Conservation (phyloP, 306 rosid species). For the Trifolium fragiferum region DNA sequence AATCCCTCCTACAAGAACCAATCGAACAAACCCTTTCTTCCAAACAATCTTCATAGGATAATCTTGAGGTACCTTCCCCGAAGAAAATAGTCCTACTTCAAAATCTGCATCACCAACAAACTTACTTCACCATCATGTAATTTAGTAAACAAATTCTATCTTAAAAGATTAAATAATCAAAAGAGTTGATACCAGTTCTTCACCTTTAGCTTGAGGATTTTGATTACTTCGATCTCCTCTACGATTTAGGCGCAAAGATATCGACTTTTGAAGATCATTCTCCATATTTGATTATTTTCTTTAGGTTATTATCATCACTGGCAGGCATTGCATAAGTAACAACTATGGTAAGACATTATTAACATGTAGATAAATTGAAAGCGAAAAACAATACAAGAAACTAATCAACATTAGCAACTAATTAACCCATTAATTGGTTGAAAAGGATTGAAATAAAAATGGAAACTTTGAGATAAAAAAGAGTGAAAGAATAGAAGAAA, state of each 20-base stretch:
- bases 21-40: constrained; percentile 89
- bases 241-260: constrained; percentile 51
- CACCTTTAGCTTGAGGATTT: constrained; percentile 43
- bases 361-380: constrained; percentile 27
- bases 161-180: constrained; percentile 25
- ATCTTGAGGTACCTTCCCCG: constrained; percentile 68
- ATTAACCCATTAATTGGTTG: constrained; percentile 26
- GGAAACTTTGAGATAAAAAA: constrained; percentile 21
- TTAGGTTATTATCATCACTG: constrained; percentile 47
- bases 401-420: constrained; percentile 28
- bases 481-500: constrained; percentile 8
- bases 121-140: constrained; percentile 12
- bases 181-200: constrained; percentile 10
- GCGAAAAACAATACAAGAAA: constrained; percentile 3
- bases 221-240: constrained; percentile 55
- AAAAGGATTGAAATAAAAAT: constrained; percentile 30
- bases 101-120: constrained; percentile 62
- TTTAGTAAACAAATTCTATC: constrained; percentile 1
- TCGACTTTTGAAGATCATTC: constrained; percentile 46
- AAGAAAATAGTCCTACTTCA: constrained; percentile 58
- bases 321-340: too few species aligned
- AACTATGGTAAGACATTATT: too few species aligned
- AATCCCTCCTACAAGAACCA: constrained; percentile 85
- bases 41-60: constrained; percentile 79
- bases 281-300: constrained; percentile 48